Conservation (phyloP, 148 eudicot genomes). For the Camellia granthamiana region DNA sequence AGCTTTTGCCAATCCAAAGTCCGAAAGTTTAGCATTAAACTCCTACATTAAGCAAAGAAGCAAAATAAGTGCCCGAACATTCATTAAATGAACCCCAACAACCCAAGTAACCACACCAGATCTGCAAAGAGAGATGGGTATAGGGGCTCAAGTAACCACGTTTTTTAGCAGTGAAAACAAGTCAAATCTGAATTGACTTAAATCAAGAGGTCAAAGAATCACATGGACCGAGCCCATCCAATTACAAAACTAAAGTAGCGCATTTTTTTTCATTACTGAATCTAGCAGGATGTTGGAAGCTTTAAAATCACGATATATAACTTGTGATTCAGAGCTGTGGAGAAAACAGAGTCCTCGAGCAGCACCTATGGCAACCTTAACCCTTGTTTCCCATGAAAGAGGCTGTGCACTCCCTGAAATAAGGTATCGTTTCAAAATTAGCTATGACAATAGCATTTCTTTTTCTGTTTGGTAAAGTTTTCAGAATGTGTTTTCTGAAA, state of each 20-base stretch:
- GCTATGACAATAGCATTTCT: not conserved
- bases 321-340: constrained; percentile 36
- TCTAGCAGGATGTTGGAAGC: constrained; percentile 53
- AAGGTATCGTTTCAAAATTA: not conserved
- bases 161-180: not conserved
- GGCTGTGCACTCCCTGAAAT: constrained; percentile 30
- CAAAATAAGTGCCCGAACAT: constrained; percentile 3
- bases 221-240: not conserved
- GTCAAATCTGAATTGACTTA: not conserved
- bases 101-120: not conserved
- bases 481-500: too few species aligned
- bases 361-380: constrained; percentile 46
- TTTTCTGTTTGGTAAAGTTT: too few species aligned
- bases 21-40: constrained; percentile 52
- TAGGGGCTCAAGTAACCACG: not conserved
- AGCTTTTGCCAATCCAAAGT: constrained; percentile 56
- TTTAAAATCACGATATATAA: constrained; percentile 56
- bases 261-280: constrained; percentile 22
- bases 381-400: constrained; percentile 53
- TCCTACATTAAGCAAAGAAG: constrained; percentile 31
- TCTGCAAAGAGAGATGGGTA: not conserved
- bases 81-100: not conserved
- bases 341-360: constrained; percentile 54
- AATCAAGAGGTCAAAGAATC: not conserved
- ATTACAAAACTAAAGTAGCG: not conserved